Percentiles rank a stretch among this genome's conserved stretches.
Evolutionary conservation across 2,329 filamentous ascomycete species (phyloP).

Genomic region (Pseudonectria foliicola): DNA sequence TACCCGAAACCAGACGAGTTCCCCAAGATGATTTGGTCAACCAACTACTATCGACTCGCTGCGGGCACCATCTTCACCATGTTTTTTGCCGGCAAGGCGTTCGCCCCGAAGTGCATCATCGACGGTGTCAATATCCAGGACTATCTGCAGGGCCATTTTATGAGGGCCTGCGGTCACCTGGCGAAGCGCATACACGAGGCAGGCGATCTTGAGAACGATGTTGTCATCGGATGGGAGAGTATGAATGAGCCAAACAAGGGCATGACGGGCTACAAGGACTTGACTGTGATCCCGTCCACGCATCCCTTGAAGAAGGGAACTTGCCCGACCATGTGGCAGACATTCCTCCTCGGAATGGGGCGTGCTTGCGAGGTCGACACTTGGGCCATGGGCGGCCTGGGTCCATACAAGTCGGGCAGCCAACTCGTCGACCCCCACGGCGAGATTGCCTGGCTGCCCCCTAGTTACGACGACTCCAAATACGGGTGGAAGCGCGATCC

Average conservation of each 20-base stretch:
- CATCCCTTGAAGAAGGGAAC: conserved; percentile 91
- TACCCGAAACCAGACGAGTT: conserved; percentile 78
- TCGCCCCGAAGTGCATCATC: conserved; percentile 93
- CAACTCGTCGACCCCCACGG: conserved; percentile 83
- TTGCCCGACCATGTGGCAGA: conserved; percentile 89
- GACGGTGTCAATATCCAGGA: conserved; percentile 95
- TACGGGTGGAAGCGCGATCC: conserved; percentile 89
- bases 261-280: conserved; percentile 73
- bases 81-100: conserved; percentile 85
- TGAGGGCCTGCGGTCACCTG: conserved; percentile 71
- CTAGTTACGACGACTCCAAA: conserved; percentile 73
- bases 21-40: conserved; percentile 99
- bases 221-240: conserved; percentile 93
- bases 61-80: conserved; percentile 89
- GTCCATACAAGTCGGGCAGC: conserved; percentile 82
- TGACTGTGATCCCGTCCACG: conserved; percentile 74
- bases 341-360: conserved; percentile 84
- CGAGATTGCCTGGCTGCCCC: conserved; percentile 73
- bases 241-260: conserved; percentile 93
- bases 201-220: conserved; percentile 76
- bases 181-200: conserved; percentile 82
- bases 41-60: conserved; percentile 85
- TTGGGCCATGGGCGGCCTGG: conserved; percentile 90
- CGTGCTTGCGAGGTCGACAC: conserved; percentile 82
- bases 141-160: conserved; percentile 81